Evolutionary conservation across 1,284 basidiomycete species (phyloP), one percentile per base, ranked within the genome.

Genomic region (Grifola frondosa): DNA sequence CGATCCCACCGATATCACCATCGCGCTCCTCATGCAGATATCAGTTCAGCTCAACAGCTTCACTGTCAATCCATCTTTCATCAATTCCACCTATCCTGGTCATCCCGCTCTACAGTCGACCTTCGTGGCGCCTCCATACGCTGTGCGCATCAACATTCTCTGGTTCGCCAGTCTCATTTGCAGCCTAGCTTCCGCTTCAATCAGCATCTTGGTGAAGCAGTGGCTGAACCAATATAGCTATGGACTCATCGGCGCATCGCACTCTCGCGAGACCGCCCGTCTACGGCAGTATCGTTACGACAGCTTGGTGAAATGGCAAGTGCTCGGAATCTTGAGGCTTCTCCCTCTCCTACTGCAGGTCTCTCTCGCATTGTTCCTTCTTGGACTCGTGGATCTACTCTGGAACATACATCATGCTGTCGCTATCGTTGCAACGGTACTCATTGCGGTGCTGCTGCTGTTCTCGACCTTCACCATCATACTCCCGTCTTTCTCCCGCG

Each of bases 131-230:
- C 40, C 19, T 20, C 35, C 40, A 17, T 46, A 41, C 24, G 59
- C 69, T 2, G 68, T 73, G 43, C 67, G 71, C 12, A 80, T 84
- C 40, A 84, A 84, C 54, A 67, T 65, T 23, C 77, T 84, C 49
- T 84, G 82, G 81, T 83, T 84, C 49, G 68, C 73, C 7, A 81
- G 79, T 11, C 63, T 85, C 45, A 81, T 85, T 3, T 84, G 84
- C 61, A 81, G 78, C 44, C 82, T 84, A 44, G 80, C 42, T 15
- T 41, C 48, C 8, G 42, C 47, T 4, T 29, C 39, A 4, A 17
- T 52, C 23, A 44, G 39, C 15, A 44, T 54, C 15, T 37, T 47
- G 22, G 50, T 42, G 39, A 49, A 50, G 19, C 50, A 55, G 29
- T 58, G 56, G 56, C 41, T 52, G 13, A 31, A 40, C 17, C 33